Conservation (phyloP, 768 basidiomycete species). For the Auricularia heimuer region DNA sequence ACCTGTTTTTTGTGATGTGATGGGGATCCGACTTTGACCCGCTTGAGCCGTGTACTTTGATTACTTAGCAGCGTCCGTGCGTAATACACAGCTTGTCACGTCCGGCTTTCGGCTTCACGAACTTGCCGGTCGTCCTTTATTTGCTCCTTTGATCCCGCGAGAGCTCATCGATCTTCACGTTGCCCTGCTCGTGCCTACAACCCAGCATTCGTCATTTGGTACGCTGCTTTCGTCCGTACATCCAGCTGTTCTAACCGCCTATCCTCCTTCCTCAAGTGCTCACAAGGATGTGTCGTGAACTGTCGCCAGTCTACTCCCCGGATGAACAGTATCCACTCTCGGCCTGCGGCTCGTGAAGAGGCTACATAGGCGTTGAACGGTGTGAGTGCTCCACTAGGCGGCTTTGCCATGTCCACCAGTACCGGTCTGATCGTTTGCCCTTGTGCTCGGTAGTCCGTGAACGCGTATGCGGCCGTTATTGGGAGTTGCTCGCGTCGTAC, state of each 20-base stretch:
- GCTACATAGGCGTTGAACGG: constrained; percentile 34
- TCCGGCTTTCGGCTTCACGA: no score
- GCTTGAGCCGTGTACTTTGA: no score
- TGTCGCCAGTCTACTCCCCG: constrained; percentile 20
- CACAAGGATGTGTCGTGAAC: constrained; percentile 17
- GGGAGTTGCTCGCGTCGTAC: constrained; percentile 21
- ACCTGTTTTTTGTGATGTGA: no score
- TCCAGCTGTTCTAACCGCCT: constrained; percentile 9
- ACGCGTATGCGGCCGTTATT: constrained; percentile 29
- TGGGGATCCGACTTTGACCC: no score
- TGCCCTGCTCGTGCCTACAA: no score
- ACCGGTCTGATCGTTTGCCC: constrained; percentile 31
- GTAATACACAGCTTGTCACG: no score
- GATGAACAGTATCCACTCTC: constrained; percentile 21
- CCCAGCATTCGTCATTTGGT: no score
- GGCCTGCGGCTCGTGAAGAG: constrained; percentile 25
- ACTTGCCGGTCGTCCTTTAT: no score
- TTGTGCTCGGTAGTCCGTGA: constrained; percentile 33
- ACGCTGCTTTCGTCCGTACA: no score
- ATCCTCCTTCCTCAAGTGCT: constrained; percentile 16
- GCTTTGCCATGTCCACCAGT: constrained; percentile 29
- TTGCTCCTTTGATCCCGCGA: no score
- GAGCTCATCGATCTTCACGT: no score
- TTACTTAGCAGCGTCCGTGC: no score
- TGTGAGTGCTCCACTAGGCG: constrained; percentile 21